A percentile compares a stretch with the other conserved stretches of the same genome.
Conservation (phyloP, 2,329 filamentous ascomycete species). For the Xylaria sp. region DNA sequence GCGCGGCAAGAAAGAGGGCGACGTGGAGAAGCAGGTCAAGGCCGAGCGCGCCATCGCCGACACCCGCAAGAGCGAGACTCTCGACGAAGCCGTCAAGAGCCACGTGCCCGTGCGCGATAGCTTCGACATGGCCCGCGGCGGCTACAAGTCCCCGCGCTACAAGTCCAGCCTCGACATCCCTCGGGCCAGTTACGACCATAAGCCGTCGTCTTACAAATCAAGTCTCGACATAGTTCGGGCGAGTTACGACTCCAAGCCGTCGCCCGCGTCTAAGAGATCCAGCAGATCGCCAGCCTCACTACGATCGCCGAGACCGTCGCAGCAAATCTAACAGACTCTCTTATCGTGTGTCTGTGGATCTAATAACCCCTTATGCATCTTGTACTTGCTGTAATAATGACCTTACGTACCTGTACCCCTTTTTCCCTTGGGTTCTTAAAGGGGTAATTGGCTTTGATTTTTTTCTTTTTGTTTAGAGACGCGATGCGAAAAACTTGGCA, state of each 20-base stretch:
- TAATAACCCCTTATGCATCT: not conserved
- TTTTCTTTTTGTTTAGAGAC: not conserved
- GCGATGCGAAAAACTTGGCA: not conserved
- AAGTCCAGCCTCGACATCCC: constrained; percentile 1
- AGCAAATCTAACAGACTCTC: not conserved
- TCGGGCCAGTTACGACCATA: not conserved
- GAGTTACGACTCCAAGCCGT: not conserved
- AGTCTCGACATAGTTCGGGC: not conserved
- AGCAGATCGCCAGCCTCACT: not conserved
- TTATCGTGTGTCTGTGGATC: not conserved
- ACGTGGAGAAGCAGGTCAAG: constrained; percentile 43
- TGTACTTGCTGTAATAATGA: not conserved
- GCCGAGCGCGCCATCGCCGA: constrained; percentile 44
- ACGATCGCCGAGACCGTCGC: not conserved
- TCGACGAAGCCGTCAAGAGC: constrained; percentile 40
- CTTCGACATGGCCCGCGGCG: constrained; percentile 13
- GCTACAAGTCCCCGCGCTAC: constrained; percentile 4
- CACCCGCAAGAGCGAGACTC: constrained; percentile 43
- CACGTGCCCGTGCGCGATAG: constrained; percentile 38
- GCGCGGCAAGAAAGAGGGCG: constrained; percentile 56
- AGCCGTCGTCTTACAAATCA: not conserved
- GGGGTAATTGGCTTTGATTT: not conserved
- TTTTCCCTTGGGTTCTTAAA: not conserved
- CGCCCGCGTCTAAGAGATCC: not conserved
- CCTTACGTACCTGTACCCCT: not conserved